A percentile compares a stretch with the other conserved stretches of the same genome.
These are phyloP conservation scores for Capsicum pubescens DNA, from an alignment of 257 asterid genomes.

Conservation along the genomic window DNA sequence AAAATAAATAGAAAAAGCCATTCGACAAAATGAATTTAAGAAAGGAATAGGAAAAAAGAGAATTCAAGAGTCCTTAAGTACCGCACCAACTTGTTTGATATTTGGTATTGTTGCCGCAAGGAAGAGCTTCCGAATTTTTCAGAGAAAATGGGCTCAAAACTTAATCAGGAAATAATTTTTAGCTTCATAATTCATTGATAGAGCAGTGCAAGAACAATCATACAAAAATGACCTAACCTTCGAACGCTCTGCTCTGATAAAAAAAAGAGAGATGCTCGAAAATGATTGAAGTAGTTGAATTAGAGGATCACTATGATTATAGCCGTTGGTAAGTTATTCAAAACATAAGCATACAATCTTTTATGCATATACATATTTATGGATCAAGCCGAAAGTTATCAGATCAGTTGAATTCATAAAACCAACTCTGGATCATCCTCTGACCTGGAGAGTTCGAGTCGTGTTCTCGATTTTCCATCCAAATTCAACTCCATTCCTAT, in stretches of 20 bases:
- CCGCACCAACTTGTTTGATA: neutral
- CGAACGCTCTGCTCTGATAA: neutral
- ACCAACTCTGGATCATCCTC: neutral
- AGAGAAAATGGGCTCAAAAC: neutral
- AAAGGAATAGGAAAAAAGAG: neutral
- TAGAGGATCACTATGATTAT: neutral
- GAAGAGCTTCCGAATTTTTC: neutral
- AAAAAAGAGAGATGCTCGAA: neutral
- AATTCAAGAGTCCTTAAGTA: neutral
- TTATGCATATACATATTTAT: neutral
- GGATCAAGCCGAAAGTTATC: neutral
- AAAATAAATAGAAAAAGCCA: neutral
- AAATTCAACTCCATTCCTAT: conserved; percentile 47
- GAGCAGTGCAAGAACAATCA: neutral
- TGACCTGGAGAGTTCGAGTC: conserved; percentile 29
- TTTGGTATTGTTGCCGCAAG: neutral
- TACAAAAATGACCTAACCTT: neutral
- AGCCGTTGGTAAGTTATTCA: neutral
- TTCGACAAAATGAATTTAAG: neutral
- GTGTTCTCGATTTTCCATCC: conserved; percentile 49
- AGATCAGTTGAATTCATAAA: neutral
- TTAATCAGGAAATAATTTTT: neutral
- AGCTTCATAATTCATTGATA: neutral
- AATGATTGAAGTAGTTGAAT: neutral
- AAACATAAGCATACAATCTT: neutral